These are phyloP conservation scores for Megacollybia marginata DNA, from an alignment of 768 basidiomycete species.

Conservation along the genomic window DNA sequence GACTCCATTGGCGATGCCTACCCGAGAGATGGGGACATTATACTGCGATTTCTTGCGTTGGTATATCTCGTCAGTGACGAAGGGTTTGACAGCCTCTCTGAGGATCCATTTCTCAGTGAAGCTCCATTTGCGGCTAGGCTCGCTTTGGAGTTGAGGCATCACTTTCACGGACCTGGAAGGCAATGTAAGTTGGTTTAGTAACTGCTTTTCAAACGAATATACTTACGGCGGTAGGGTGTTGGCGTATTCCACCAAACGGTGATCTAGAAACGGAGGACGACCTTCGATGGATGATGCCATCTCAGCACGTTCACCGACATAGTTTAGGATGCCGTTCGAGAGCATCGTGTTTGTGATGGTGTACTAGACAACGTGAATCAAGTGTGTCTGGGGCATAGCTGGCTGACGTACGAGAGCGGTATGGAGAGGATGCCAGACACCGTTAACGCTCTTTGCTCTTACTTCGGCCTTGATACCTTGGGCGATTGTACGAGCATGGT, in stretches of 20 bases:
- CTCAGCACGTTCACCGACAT: constrained; percentile 4
- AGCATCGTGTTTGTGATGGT: constrained; percentile 2
- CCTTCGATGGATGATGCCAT: constrained; percentile 7
- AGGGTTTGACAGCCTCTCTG: constrained; percentile 9
- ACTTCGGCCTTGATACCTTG: constrained; percentile 7
- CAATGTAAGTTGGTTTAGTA: neutral
- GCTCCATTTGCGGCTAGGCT: constrained; percentile 1
- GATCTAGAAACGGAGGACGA: constrained; percentile 7
- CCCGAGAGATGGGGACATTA: neutral
- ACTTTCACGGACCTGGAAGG: neutral
- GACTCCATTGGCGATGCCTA: neutral
- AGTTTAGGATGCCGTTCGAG: constrained; percentile 1
- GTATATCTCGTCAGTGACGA: constrained; percentile 11
- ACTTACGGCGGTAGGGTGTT: constrained; percentile 8
- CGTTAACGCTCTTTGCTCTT: constrained; percentile 4
- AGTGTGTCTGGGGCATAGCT: neutral
- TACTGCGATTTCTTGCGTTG: constrained; percentile 1
- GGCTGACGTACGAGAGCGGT: constrained; percentile 2
- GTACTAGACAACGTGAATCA: constrained; percentile 4
- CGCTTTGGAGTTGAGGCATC: constrained; percentile 2
- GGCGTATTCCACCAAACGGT: constrained; percentile 6
- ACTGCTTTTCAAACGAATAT: neutral
- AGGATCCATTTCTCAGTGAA: constrained; percentile 11
- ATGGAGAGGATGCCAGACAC: constrained; percentile 8
- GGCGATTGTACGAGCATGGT: constrained; percentile 4